Evolutionary conservation across 1,284 basidiomycete genomes (phyloP), one percentile per base, ranked within the genome.

Genomic region (Cystobasidiaceae sp.): DNA sequence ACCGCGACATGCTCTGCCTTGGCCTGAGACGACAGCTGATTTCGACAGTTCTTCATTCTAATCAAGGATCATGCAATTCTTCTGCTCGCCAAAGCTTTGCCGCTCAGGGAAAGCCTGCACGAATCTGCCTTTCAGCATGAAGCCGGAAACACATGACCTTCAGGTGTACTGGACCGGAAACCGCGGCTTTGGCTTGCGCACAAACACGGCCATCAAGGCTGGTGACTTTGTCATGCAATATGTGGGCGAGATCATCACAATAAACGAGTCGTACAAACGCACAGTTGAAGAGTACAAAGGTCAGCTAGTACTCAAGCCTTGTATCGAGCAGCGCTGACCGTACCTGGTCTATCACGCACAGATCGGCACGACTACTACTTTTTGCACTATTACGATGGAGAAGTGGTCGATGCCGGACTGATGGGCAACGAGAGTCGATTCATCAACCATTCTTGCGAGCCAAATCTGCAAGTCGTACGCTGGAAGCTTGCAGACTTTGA

Each of bases 141-240:
- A 37, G 76, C 78, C 69, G 72, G 73, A 62, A 69, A 66, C 60
- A 27, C 75, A 76, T 27, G 50, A 63, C 7, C 72, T 72, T 41
- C 75, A 75, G 60, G 74, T 78, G 1, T 70, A 69, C 25, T 75
- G 74, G 70, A 79, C 78, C 19, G 79, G 79, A 0, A 66, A 75
- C 17, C 75, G 79, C 21, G 80, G 80, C 0, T 80, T 79, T 67
- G 80, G 79, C 0, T 70, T 81, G 23, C 73, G 78, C 41, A 76
- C 79, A 0, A 70, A 70, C 39, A 75, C 78, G 44, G 69, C 74
- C 28, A 78, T 81, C 62, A 69, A 73, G 25, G 52, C 61, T 57
- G 80, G 79, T 6, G 73, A 77, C 11, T 80, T 80, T 66, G 77
- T 81, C 9, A 77, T 77, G 44, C 79, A 80, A 68, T 81, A 80